These are phyloP conservation scores for Alternaria atra DNA, from an alignment of 2,329 filamentous ascomycete genomes.

Conservation along the genomic window DNA sequence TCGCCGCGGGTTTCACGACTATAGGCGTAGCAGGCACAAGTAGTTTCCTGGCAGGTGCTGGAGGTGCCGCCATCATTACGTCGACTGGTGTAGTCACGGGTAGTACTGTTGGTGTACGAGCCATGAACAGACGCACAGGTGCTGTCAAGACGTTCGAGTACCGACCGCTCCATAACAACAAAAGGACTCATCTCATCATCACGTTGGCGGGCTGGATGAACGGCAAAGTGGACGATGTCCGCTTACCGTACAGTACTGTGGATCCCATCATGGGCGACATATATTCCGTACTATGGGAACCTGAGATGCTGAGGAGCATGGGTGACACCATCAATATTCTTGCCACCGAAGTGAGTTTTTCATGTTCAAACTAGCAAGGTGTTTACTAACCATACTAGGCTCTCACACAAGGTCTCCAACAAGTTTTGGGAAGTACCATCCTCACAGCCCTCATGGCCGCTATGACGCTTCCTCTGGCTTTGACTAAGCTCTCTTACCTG, in stretches of 20 bases:
- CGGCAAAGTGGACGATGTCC: slow-evolving; percentile 95
- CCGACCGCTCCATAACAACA: slow-evolving; percentile 95
- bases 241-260: slow-evolving; percentile 93
- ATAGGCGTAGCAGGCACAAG: slow-evolving; percentile 91
- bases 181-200: slow-evolving; percentile 92
- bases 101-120: slow-evolving; percentile 83
- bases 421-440: slow-evolving; percentile 90
- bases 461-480: slow-evolving; percentile 86
- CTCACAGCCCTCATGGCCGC: slow-evolving; percentile 90
- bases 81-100: slow-evolving; percentile 87
- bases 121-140: slow-evolving; percentile 86
- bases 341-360: slow-evolving; percentile 81
- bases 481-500: slow-evolving; percentile 93
- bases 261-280: slow-evolving; percentile 98
- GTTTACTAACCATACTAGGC: slow-evolving; percentile 65
- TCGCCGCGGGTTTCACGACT: slow-evolving; percentile 93
- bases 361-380: slow-evolving; percentile 30
- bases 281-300: slow-evolving; percentile 97
- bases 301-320: slow-evolving; percentile 97
- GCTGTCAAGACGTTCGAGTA: slow-evolving; percentile 98
- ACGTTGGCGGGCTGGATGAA: slow-evolving; percentile 99
- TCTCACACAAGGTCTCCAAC: slow-evolving; percentile 93
- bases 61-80: slow-evolving; percentile 92
- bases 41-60: slow-evolving; percentile 88
- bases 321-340: slow-evolving; percentile 98